Base-by-base conservation (phyloP, 2,329 filamentous ascomycete species). In the Tolypocladium guangdongense region DNA sequence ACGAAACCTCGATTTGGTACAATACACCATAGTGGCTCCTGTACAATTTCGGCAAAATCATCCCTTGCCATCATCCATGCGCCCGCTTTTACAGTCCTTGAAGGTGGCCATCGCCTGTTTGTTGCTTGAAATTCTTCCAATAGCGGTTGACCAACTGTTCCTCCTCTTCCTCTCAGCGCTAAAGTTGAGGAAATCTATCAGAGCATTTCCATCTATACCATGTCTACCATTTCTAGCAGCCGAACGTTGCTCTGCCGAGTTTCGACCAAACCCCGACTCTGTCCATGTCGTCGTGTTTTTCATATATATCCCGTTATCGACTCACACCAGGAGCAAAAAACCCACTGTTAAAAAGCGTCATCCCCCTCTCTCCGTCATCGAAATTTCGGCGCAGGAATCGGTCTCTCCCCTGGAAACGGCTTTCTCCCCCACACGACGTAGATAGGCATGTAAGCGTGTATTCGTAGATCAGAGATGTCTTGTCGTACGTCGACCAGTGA, bases 351-450 rank as follows among this genome's bases (percentile, higher is more conserved):
- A 2, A 32, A 12, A n/a, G 14, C 1, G 2, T 7, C 18, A 3
- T 14, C 27, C 16, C 20, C 16, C 20, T 30, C 11, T 2, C 8
- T 16, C 22, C 27, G 43, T 41, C 27, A 52, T 43, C 38, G 43
- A n/a, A 43, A 45, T 4, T 43, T 49, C 14, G 43, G 20, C 14
- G 7, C 24, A 7, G 14, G 38, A 10, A 45, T 24, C 22, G 38
- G 37, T 4, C 38, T 22, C 50, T 75, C 72, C 16, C 65, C 61
- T 0, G 63, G 65, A 51, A 65, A 67, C 1, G 78, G 78, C 57
- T 79, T 80, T 30, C 77, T 68, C 10, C 76, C 78, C 60, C 71
- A 74, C 0, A 81, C 74, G 7, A 80, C 73, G 55, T 74, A 71
- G n/a, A 78, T 64, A 30, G 70, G 71, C 56, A 75, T 66, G 54